Evolutionary conservation across 2,329 filamentous ascomycete species (phyloP).

Genomic region (Alternaria gansuensis): DNA sequence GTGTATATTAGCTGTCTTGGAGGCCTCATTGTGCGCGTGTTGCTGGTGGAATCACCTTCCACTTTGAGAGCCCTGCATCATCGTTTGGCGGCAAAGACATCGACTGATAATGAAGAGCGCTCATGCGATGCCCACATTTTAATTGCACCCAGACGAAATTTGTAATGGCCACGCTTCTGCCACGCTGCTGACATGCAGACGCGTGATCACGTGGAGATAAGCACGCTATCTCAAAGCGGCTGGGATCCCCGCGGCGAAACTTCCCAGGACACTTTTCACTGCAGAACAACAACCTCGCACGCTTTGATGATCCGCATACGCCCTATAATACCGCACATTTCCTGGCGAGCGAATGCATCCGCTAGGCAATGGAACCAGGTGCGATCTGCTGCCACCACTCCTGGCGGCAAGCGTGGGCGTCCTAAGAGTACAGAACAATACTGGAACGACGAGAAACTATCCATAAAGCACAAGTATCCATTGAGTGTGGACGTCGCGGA

Average conservation of each 20-base stretch:
- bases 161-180: not conserved
- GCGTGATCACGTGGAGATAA: slow-evolving; percentile 21
- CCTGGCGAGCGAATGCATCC: slow-evolving; percentile 10
- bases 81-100: slow-evolving; percentile 5
- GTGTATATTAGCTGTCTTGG: not conserved
- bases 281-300: slow-evolving; percentile 13
- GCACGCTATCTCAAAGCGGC: slow-evolving; percentile 16
- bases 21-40: slow-evolving; percentile 13
- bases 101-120: slow-evolving; percentile 4
- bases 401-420: slow-evolving; percentile 7
- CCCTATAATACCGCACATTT: slow-evolving; percentile 18
- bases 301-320: slow-evolving; percentile 34
- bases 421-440: slow-evolving; percentile 5
- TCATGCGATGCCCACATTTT: not conserved
- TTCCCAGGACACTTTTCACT: not conserved
- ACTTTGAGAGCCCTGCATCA: slow-evolving; percentile 8
- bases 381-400: slow-evolving; percentile 12
- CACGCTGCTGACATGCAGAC: slow-evolving; percentile 3
- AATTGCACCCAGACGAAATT: not conserved
- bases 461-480: slow-evolving; percentile 27
- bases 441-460: slow-evolving; percentile 30
- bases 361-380: slow-evolving; percentile 9
- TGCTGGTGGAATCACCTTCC: slow-evolving; percentile 13
- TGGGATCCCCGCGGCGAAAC: slow-evolving; percentile 16
- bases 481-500: slow-evolving; percentile 23